phyloP scores from a whole-genome alignment of 106 monocot genomes.

The Chionographis japonica region DNA sequence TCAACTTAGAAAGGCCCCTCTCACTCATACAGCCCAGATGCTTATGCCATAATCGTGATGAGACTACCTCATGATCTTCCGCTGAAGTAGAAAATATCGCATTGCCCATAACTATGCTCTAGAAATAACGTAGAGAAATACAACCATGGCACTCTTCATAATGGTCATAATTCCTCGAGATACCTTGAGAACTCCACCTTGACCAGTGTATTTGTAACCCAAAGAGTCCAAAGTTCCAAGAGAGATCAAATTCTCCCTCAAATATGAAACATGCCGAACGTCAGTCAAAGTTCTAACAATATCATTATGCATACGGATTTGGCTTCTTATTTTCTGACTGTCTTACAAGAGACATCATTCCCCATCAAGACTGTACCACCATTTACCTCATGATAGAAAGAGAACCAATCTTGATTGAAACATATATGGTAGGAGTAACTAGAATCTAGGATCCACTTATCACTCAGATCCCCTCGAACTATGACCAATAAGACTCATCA shows the following conservation, averaged over 20 bases:
- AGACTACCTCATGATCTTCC: neutral
- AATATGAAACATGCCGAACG: neutral
- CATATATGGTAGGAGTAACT: neutral
- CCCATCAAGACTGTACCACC: neutral
- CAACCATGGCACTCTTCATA: neutral
- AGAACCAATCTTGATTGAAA: neutral
- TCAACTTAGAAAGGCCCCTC: neutral
- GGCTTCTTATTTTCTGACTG: neutral
- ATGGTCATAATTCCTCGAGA: neutral
- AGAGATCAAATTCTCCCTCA: slow-evolving; percentile 1
- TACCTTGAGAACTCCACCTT: neutral
- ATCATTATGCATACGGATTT: neutral
- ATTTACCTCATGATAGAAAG: neutral
- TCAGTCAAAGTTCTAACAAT: neutral
- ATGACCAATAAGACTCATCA: too few species aligned
- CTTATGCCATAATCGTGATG: slow-evolving; percentile 5
- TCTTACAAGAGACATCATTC: neutral
- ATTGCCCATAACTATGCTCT: neutral
- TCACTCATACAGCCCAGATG: slow-evolving; percentile 7
- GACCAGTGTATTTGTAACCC: neutral
- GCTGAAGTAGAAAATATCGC: neutral
- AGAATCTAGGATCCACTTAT: neutral
- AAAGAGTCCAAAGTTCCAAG: neutral
- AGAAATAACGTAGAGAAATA: neutral
- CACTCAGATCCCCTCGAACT: too few species aligned